Evolutionary conservation across 257 asterid genomes (phyloP), one percentile per base, ranked within the genome.

Genomic region (Fraxinus pennsylvanica): DNA sequence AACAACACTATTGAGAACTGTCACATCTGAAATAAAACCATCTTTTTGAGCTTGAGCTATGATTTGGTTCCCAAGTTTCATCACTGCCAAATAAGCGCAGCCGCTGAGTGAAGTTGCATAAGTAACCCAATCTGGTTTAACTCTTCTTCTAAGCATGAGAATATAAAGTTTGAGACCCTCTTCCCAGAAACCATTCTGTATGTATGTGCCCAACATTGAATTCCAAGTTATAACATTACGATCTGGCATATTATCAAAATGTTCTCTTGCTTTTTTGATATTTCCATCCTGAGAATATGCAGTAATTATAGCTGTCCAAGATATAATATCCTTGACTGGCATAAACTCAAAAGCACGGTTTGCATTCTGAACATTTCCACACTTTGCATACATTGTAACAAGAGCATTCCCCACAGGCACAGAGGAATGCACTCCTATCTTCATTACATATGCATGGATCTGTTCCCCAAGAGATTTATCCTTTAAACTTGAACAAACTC

Each of bases 361-460:
- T 21, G 80, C 80, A 32, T 9, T 45, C 33, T 50, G 75, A 68
- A 68, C 57, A 47, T 33, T 45, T 47, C 57, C 80, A 68, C 80
- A 77, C 36, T 77, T 47, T 12, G 50, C 67, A 70, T 68, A 77
- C 80, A 77, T 77, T 30, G 80, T 43, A 15, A 76, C 27, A 9
- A 77, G 17, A 50, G 80, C 74, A 77, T 77, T 77, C 27, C 80
- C 80, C 69, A 77, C 75, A 10, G 80, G 75, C 33, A 69, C 36
- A 17, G 47, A 77, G 52, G 33, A 68, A 32, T 47, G 32, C 12
- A 77, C 36, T 47, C 75, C 69, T 8, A 32, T 77, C 57, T 25
- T 50, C 7, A 45, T 35, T 47, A 54, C 47, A 19, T 77, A 68
- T 47, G 75, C 75, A 45, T 77, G 80, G 47, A 77, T 50, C 35